Conservation (phyloP, 2,329 filamentous ascomycete species). For the Chaetothyriales sp. region DNA sequence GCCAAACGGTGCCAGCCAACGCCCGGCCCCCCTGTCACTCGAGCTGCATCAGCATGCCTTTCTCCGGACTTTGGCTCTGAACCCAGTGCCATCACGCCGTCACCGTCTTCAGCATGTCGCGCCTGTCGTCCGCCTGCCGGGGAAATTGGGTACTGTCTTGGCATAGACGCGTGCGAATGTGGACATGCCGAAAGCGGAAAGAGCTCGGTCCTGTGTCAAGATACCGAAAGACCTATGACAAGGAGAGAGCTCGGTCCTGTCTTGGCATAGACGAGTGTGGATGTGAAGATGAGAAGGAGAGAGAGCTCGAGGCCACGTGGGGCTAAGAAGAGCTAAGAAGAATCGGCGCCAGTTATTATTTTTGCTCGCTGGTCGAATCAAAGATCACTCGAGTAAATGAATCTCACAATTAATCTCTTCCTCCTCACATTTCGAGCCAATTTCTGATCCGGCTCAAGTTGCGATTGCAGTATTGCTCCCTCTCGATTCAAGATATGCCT, state of each 20-base stretch:
- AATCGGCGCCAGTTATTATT: neutral
- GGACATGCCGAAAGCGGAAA: neutral
- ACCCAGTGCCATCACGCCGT: neutral
- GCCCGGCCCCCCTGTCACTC: neutral
- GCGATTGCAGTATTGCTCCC: neutral
- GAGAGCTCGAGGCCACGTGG: neutral
- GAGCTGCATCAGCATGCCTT: neutral
- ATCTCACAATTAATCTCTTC: neutral
- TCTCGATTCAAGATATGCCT: slow-evolving; percentile 53
- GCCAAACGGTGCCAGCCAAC: neutral
- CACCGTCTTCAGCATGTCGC: neutral
- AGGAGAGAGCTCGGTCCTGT: too few species aligned
- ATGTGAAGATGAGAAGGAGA: neutral
- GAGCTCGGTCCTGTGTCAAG: too few species aligned
- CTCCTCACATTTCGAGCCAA: neutral
- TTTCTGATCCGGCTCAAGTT: neutral
- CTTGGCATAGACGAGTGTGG: neutral
- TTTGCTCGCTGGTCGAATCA: neutral
- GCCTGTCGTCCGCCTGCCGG: neutral
- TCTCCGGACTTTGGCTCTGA: neutral
- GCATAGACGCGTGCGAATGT: neutral
- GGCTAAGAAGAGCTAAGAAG: too few species aligned
- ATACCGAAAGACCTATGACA: too few species aligned
- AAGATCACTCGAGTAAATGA: neutral
- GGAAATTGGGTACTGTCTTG: neutral